Base-by-base conservation (phyloP, 495 filamentous ascomycete genomes). In the Penicillium lagena region DNA sequence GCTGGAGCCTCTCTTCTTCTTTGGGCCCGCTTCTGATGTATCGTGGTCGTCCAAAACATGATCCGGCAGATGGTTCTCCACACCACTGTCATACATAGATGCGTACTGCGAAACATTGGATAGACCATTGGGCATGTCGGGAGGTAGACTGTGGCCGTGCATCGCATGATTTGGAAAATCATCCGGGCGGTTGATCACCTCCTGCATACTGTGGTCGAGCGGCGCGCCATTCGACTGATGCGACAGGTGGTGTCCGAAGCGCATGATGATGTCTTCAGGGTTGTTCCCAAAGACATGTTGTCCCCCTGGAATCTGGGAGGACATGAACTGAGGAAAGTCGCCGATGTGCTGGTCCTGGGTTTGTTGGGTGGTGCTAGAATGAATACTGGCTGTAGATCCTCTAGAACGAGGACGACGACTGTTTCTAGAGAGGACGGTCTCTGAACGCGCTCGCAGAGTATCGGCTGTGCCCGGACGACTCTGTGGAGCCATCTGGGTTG, bases 321-420 rank as follows among this genome's bases (percentile, higher is more conserved):
- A 54, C 50, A 79, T 71, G 47, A 76, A 72, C 31, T 71, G 72
- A 12, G 73, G 56, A 31, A 72, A 71, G 17, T 54, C 59, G 44
- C 75, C 73, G 47, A 74, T 59, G 50, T 80, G 76, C 43, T 82
- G 79, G 33, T 86, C 81, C 27, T 85, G 70, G 34, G 76, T 77
- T 37, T 83, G 75, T 50, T 86, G 85, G 29, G 82, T 85, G 7
- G 76, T 72, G 56, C 72, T 76, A 50, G 82, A 89, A 49, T 83
- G 85, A 11, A 82, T 78, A 41, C 87, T 91, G n/a, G 87, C 81
- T 5, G 89, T 93, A 36, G 89, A 96, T 33, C 85, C 89, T 66
- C 87, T 74, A 28, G 89, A 95, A 29, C 80, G 71, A 42, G 86
- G 77, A 36, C 86, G 78, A 56, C 80, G 84, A 55, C 73, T 75